Evolutionary conservation across 2,329 filamentous ascomycete genomes (phyloP).

Genomic region (Coleophoma crateriformis): DNA sequence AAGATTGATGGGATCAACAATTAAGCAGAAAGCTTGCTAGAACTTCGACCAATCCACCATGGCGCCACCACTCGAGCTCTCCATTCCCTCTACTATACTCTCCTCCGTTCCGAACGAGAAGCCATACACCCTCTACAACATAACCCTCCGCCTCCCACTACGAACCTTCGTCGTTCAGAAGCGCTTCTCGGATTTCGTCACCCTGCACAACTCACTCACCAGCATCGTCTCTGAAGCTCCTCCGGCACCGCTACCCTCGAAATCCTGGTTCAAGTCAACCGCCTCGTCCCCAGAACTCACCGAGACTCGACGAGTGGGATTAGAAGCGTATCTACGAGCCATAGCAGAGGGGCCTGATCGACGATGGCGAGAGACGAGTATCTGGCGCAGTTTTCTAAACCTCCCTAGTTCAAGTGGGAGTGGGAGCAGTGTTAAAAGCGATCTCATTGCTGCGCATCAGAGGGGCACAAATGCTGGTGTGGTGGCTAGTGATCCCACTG

Average conservation of each 20-base stretch:
- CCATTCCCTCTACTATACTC: constrained; percentile 60
- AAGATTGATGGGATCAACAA: not conserved
- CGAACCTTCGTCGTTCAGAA: constrained; percentile 72
- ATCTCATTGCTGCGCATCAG: constrained; percentile 21
- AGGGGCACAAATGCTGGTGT: constrained; percentile 15
- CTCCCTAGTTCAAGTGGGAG: constrained; percentile 46
- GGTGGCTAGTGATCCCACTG: constrained; percentile 28
- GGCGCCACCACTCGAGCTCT: constrained; percentile 62
- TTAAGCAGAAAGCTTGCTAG: not conserved
- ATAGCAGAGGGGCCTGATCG: constrained; percentile 71
- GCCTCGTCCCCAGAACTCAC: constrained; percentile 64
- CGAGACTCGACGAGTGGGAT: constrained; percentile 59
- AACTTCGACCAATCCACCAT: constrained; percentile 29
- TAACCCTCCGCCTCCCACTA: constrained; percentile 70
- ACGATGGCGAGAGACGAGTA: constrained; percentile 67
- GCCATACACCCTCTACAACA: constrained; percentile 71
- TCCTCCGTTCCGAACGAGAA: constrained; percentile 43
- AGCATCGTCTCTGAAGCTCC: constrained; percentile 56
- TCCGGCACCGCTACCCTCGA: constrained; percentile 61
- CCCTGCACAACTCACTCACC: constrained; percentile 58
- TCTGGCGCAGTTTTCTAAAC: constrained; percentile 70
- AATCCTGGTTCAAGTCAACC: constrained; percentile 74
- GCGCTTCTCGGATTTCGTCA: constrained; percentile 74
- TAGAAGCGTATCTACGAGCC: constrained; percentile 67
- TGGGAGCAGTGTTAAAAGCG: constrained; percentile 20